phyloP scores from a whole-genome alignment of 768 basidiomycete species.

The Suillus paluster region DNA sequence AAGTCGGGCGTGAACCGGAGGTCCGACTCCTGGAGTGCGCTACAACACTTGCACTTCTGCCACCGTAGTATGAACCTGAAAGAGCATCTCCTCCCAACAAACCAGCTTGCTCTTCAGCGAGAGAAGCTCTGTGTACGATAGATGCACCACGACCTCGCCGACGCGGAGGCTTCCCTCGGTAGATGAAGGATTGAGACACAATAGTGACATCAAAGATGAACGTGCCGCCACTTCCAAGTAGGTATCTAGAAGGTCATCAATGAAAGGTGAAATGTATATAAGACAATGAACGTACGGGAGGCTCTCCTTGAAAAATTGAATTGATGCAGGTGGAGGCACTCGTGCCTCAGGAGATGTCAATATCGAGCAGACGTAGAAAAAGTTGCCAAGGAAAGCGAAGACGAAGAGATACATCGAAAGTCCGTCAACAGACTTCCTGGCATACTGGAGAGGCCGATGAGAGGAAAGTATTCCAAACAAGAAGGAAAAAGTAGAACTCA shows the following conservation, averaged over 20 bases:
- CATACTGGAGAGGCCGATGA: constrained; percentile 54
- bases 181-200: constrained; percentile 82
- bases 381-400: constrained; percentile 92
- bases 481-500: constrained; percentile 47
- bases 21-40: constrained; percentile 44
- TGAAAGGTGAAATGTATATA: neutral
- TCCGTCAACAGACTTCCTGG: constrained; percentile 91
- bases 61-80: constrained; percentile 33
- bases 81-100: constrained; percentile 48
- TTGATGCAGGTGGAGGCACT: constrained; percentile 61
- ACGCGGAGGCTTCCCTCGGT: constrained; percentile 56
- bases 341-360: constrained; percentile 71
- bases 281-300: constrained; percentile 67
- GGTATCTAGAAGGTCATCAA: constrained; percentile 56
- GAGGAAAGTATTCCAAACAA: constrained; percentile 7
- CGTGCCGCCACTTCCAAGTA: constrained; percentile 92
- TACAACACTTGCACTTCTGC: constrained; percentile 27
- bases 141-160: constrained; percentile 32
- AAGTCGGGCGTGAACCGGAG: constrained; percentile 23
- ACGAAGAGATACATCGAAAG: constrained; percentile 93
- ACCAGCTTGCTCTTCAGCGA: constrained; percentile 54
- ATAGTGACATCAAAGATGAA: constrained; percentile 93
- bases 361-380: constrained; percentile 91
- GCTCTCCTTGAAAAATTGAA: constrained; percentile 75
- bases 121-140: constrained; percentile 27